These are phyloP conservation scores for Kockiozyma suomiensis DNA, from an alignment of 805 yeast genomes.

Conservation along the genomic window DNA sequence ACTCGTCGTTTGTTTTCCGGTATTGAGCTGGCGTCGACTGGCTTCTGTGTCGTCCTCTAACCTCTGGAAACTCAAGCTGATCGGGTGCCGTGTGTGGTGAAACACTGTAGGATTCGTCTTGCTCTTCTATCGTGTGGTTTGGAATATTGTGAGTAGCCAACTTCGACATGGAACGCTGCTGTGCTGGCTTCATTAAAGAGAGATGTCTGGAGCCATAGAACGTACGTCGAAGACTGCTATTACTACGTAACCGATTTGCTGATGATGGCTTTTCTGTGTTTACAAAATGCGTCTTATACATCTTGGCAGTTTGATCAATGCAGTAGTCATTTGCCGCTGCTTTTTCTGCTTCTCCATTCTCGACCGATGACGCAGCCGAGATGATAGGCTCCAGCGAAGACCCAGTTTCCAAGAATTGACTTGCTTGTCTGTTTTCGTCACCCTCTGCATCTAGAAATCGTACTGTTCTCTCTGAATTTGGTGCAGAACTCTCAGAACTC, in stretches of 20 bases:
- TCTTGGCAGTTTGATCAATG: too few species aligned
- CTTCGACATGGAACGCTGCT: neutral
- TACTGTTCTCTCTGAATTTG: neutral
- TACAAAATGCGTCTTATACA: too few species aligned
- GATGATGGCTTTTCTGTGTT: neutral
- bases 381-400: neutral
- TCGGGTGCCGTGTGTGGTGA: neutral
- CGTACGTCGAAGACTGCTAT: neutral
- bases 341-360: neutral
- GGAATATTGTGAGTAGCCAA: neutral
- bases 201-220: slow-evolving; percentile 10
- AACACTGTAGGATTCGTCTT: neutral
- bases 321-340: neutral
- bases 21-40: slow-evolving; percentile 7
- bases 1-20: neutral
- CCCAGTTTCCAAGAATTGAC: neutral
- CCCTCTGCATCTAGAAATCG: neutral
- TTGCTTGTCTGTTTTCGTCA: neutral
- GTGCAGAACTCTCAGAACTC: too few species aligned
- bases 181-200: slow-evolving; percentile 7
- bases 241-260: neutral
- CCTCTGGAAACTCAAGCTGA: neutral
- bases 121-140: neutral
- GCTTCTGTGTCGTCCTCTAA: neutral
- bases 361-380: neutral